Evolutionary conservation across 495 filamentous ascomycete species (phyloP).

Genomic region (Parmelia sp.): DNA sequence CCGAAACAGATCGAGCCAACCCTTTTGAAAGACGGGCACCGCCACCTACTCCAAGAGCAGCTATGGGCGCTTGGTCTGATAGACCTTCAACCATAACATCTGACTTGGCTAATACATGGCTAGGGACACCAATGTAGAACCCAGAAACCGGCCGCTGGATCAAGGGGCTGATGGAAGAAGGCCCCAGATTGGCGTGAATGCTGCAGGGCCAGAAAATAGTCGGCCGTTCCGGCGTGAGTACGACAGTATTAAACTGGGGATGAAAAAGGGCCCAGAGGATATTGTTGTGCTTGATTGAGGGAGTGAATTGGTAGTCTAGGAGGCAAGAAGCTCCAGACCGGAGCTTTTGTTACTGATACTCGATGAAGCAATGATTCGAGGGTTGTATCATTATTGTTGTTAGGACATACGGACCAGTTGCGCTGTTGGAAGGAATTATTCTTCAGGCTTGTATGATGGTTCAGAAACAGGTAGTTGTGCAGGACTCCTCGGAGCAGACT

Average conservation of each 20-base stretch:
- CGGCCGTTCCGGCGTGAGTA: not conserved
- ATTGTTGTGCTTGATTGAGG: slow-evolving; percentile 1
- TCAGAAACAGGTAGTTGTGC: not conserved
- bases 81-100: not conserved
- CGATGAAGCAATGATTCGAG: not conserved
- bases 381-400: not conserved
- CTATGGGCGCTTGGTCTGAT: slow-evolving; percentile 9
- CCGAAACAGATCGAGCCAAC: not conserved
- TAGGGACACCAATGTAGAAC: not conserved
- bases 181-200: not conserved
- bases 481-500: not conserved
- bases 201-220: not conserved
- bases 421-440: no score
- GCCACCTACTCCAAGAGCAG: not conserved
- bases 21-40: not conserved
- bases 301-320: not conserved
- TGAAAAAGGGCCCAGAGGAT: not conserved
- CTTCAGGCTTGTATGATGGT: not conserved
- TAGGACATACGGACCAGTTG: not conserved
- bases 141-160: not conserved
- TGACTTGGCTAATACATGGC: not conserved
- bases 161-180: not conserved
- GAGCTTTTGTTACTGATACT: not conserved
- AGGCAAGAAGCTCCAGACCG: not conserved
- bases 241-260: not conserved